These are phyloP conservation scores for Xylariaceae sp. DNA, from an alignment of 2,329 filamentous ascomycete genomes.

Conservation along the genomic window DNA sequence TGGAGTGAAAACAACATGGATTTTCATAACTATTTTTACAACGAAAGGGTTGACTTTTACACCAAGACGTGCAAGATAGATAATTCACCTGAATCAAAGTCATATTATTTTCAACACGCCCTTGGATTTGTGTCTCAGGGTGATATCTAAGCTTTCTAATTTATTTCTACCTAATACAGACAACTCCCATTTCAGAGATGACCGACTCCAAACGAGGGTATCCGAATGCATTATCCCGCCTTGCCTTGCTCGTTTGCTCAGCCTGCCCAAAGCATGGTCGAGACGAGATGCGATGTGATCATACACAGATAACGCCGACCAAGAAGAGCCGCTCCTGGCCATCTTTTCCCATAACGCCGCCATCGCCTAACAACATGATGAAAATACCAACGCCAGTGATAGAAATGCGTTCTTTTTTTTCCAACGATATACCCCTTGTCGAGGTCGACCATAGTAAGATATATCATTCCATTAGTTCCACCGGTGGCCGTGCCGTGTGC, in stretches of 20 bases:
- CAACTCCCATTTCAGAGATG: background rate
- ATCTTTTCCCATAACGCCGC: constrained; percentile 10
- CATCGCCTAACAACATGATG: constrained; percentile 2
- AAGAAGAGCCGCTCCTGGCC: background rate
- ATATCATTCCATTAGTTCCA: constrained; percentile 56
- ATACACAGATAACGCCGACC: background rate
- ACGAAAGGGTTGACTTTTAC: background rate
- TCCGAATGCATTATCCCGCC: constrained; percentile 1
- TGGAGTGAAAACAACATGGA: background rate
- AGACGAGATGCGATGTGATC: constrained; percentile 4
- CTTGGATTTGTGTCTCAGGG: no score
- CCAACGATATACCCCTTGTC: background rate
- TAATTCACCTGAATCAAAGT: no score
- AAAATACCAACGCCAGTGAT: constrained; percentile 2
- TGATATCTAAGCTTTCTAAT: background rate
- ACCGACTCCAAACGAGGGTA: background rate
- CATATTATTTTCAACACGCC: no score
- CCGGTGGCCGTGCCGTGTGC: constrained; percentile 59
- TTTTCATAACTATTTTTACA: background rate
- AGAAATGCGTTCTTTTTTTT: constrained; percentile 17
- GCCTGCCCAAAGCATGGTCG: constrained; percentile 5
- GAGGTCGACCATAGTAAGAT: background rate
- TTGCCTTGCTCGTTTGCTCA: background rate
- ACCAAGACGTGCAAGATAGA: background rate
- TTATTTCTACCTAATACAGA: background rate